Conservation (phyloP, 164 flowering plant genomes). For the Vitis riparia region DNA sequence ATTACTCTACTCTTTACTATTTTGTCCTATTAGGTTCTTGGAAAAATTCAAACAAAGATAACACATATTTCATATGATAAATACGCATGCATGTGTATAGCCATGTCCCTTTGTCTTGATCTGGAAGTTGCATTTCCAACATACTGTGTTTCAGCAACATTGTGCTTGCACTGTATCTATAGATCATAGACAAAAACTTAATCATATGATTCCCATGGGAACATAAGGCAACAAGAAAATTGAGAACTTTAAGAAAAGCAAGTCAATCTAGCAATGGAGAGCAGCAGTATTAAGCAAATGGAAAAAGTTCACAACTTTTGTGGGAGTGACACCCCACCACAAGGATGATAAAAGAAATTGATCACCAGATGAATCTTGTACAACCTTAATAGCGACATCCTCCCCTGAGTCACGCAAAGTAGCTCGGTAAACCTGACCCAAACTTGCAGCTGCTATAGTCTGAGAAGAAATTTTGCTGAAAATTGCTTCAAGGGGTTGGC, state of each 20-base stretch:
- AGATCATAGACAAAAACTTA: no score
- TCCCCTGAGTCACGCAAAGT: constrained; percentile 82
- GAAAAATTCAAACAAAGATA: no score
- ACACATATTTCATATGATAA: no score
- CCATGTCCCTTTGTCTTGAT: no score
- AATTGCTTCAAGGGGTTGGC: constrained; percentile 87
- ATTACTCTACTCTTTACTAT: no score
- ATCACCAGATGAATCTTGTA: constrained; percentile 7
- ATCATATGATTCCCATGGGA: background rate
- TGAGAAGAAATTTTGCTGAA: constrained; percentile 88
- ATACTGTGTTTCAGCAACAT: no score
- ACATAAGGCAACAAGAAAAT: background rate
- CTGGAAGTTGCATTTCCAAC: no score
- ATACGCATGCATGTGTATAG: no score
- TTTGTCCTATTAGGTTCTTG: no score
- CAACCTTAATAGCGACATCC: constrained; percentile 98
- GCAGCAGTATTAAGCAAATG: background rate
- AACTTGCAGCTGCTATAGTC: constrained; percentile 98
- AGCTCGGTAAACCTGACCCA: constrained; percentile 98
- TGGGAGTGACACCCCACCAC: no score
- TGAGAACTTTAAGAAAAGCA: background rate
- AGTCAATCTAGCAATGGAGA: background rate
- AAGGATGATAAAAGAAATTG: constrained; percentile 1
- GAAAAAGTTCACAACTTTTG: background rate
- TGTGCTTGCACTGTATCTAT: no score